A percentile compares a stretch with the other conserved stretches of the same genome.
Evolutionary conservation across 2,329 filamentous ascomycete genomes (phyloP).

Genomic region (Trichoderma hamatum): DNA sequence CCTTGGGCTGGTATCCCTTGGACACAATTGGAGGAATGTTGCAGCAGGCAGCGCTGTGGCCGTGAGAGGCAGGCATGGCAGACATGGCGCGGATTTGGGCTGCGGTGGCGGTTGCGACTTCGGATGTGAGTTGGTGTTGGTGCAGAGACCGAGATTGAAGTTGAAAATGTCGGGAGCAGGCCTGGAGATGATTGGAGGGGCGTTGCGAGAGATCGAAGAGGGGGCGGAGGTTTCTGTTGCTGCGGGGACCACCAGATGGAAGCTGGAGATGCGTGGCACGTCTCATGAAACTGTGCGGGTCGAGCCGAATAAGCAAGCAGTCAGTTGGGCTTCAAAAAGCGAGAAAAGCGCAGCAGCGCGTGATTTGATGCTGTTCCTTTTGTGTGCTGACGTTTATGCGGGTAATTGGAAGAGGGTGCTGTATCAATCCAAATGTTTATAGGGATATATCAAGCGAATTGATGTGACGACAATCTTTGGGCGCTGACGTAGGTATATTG

Average conservation of each 20-base stretch:
- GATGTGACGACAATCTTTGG: neutral
- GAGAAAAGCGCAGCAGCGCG: neutral
- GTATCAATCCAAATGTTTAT: neutral
- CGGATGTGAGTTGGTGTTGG: slow-evolving; percentile 4
- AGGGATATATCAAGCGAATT: neutral
- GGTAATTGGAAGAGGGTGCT: neutral
- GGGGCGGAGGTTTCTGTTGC: slow-evolving; percentile 2
- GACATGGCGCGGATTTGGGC: slow-evolving; percentile 45
- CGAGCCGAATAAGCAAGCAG: neutral
- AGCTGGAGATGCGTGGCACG: slow-evolving; percentile 4
- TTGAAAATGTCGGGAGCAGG: neutral
- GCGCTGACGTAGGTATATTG: neutral
- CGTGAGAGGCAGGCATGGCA: slow-evolving; percentile 54
- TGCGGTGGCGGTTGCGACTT: neutral
- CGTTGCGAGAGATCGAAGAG: neutral
- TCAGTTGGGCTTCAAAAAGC: neutral
- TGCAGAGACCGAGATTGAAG: neutral
- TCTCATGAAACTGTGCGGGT: slow-evolving; percentile 5
- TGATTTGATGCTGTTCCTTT: neutral
- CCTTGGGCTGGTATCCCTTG: slow-evolving; percentile 58
- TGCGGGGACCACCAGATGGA: slow-evolving; percentile 14
- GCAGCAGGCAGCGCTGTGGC: slow-evolving; percentile 61
- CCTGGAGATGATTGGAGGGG: neutral
- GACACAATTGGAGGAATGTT: slow-evolving; percentile 61
- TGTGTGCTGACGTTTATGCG: neutral